Evolutionary conservation across 345 rosid species (phyloP), one percentile per base, ranked within the genome.

Genomic region (Jatropha curcas): DNA sequence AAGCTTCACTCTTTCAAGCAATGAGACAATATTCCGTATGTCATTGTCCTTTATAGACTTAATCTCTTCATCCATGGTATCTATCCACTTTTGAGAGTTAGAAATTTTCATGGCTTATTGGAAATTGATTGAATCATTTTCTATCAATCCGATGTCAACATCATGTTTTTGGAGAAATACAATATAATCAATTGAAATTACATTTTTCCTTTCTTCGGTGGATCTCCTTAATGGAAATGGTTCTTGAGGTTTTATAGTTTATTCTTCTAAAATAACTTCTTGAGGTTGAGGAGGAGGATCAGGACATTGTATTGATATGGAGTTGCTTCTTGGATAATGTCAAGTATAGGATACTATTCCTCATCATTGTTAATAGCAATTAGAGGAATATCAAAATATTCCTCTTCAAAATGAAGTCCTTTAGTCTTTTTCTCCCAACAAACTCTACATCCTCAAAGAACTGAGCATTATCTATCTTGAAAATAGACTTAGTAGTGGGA

Each of bases 161-260:
- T 62, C 50, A 76, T 70, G 58, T 65, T 76, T 48, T 27, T 70
- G 74, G 17, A 77, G 68, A 63, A 70, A 70, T 28, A 76, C 58
- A 22, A 63, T 22, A 9, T 63, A 76, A 52, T 63, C 71, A 25
- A 65, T 52, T 16, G 35, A 14, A 17, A 67, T 45, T 22, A n/a
- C 67, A 59, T 30, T 67, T 68, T 61, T 74, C 39, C 50, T 59
- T 2, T 67, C 67, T 65, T 52, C 7, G 11, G 17, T 71, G 39
- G 72, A 70, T 62, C 57, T 61, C 30, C 34, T 53, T 35, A 34
- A 24, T 41, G n/a, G 45, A 61, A 48, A 16, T 2, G 20, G 39
- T 60, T 60, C 20, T 60, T 30, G 41, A 31, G 8, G 34, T 60
- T 25, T 0, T 31, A 4, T 2, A 60, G 64, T 31, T 60, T 22